Base-by-base conservation (phyloP, 108 stramenopile species). In the Pseudonitzschia delicatissima region DNA sequence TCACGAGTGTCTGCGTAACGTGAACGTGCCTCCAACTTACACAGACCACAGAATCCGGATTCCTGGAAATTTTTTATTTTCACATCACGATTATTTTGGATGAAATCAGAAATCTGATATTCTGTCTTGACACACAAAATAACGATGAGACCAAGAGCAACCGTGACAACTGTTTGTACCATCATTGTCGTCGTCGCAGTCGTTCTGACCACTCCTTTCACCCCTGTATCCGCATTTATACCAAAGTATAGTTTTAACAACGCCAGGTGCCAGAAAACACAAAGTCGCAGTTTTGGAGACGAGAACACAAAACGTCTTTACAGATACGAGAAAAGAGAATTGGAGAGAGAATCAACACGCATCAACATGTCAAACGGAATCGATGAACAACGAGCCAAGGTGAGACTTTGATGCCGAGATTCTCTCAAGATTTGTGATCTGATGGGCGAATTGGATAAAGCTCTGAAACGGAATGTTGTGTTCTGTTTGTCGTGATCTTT, bases 301-400 rank as follows among this genome's bases (percentile, higher is more conserved):
- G 17, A 23, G 17, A 21, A 48, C 20, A 48, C 21, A 21, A 6
- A 48, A 8, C 6, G n/a, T n/a, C n/a, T 2, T 21, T 21, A 8
- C n/a, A 17, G 2, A 48, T 23, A 17, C n/a, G 9, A 45, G 18
- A 3, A 45, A 45, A 45, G n/a, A 45, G 3, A 12, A 21, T 48
- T 23, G n/a, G n/a, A n/a, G n/a, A n/a, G n/a, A n/a, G n/a, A n/a
- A 9, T 21, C 47, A 17, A 21, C 47, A 7, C 2, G 47, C 47
- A 48, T 48, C 11, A 55, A 35, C 7, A 55, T 55, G 53, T 11
- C 25, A 55, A 13, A 23, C 23, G 53, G 53, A 55, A 55, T 55
- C 13, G 53, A 55, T 6, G 53, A 55, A 33, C 53, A 55, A 55
- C 53, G 53, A 15, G 53, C 21, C 21, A 55, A 55, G 53, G 53